These are phyloP conservation scores for Ceratocystis ficicola DNA, from an alignment of 2,329 filamentous ascomycete species.

Conservation along the genomic window DNA sequence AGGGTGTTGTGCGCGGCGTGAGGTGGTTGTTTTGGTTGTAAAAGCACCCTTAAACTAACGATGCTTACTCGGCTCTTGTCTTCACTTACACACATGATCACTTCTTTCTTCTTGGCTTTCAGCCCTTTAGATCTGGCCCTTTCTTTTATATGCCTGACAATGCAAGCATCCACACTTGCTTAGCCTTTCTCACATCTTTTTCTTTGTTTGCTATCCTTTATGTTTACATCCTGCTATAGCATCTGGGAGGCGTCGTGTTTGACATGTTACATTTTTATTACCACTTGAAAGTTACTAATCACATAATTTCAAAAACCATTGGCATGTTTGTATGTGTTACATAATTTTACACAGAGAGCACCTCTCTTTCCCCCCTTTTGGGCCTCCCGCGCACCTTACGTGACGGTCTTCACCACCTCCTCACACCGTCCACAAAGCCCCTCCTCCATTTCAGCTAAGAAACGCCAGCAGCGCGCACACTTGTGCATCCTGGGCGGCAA, in stretches of 20 bases:
- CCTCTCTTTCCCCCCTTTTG: background rate
- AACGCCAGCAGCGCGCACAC: conserved; percentile 83
- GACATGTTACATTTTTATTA: background rate
- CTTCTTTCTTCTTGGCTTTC: background rate
- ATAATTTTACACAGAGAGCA: conserved; percentile 11
- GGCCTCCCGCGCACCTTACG: background rate
- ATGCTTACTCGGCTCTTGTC: background rate
- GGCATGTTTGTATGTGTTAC: conserved; percentile 6
- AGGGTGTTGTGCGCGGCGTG: conserved; percentile 46
- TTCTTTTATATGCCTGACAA: background rate
- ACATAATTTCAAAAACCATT: background rate
- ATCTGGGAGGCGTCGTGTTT: background rate
- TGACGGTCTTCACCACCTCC: conserved; percentile 39
- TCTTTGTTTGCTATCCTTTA: background rate
- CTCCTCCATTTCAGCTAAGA: conserved; percentile 54
- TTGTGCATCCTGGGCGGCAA: conserved; percentile 48
- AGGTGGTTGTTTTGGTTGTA: conserved; percentile 76
- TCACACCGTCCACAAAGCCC: conserved; percentile 63
- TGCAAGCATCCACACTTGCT: background rate
- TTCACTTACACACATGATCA: background rate
- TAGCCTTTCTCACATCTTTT: background rate
- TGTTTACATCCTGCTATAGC: background rate
- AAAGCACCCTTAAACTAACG: conserved; percentile 21
- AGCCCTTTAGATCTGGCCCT: background rate
- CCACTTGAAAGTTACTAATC: background rate